Conservation (phyloP, 2,329 filamentous ascomycete genomes). For the Beauveria brongniartii region DNA sequence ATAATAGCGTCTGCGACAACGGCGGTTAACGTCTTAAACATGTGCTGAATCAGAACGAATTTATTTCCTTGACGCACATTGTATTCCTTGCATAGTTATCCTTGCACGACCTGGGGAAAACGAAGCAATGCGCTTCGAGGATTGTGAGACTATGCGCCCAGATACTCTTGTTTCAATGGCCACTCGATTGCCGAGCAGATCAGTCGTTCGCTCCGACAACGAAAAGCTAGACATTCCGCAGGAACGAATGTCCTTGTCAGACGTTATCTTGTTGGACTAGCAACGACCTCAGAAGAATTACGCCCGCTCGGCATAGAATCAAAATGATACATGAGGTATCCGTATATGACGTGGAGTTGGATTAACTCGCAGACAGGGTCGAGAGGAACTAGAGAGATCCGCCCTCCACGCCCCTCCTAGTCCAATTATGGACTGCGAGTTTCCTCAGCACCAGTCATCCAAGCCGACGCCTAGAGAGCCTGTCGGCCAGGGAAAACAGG, state of each 20-base stretch:
- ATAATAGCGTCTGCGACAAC: too few species aligned
- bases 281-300: not conserved
- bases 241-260: not conserved
- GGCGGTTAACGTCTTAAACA: not conserved
- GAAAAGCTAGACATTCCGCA: not conserved
- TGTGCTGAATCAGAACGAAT: not conserved
- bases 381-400: not conserved
- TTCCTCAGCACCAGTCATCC: not conserved
- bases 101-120: not conserved
- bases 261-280: not conserved
- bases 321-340: not conserved
- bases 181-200: not conserved
- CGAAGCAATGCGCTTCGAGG: not conserved
- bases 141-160: not conserved
- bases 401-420: not conserved
- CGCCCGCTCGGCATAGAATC: not conserved
- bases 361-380: not conserved
- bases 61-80: not conserved
- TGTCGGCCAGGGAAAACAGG: not conserved
- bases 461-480: not conserved
- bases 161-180: not conserved
- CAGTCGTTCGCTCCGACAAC: not conserved
- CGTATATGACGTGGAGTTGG: not conserved
- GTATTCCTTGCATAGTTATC: not conserved
- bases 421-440: constrained; percentile 1